Conservation (phyloP, 2,329 filamentous ascomycete genomes). For the Tolypocladium paradoxum region DNA sequence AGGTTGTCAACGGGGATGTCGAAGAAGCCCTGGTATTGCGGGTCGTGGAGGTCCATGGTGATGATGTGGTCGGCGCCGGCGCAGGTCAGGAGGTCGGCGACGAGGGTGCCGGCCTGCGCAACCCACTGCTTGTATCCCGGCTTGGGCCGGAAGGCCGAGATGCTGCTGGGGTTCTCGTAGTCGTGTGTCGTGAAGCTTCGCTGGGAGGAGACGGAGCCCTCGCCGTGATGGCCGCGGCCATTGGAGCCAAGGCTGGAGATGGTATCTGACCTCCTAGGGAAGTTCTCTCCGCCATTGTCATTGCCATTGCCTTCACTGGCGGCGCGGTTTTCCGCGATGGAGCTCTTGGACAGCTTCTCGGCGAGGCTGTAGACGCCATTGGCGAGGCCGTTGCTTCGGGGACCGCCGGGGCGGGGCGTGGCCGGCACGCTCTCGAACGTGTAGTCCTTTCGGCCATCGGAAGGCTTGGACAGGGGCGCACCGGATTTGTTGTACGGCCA, state of each 20-base stretch:
- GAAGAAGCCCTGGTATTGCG: constrained; percentile 97
- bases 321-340: constrained; percentile 38
- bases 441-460: constrained; percentile 46
- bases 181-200: constrained; percentile 54
- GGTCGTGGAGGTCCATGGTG: constrained; percentile 93
- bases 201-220: constrained; percentile 29
- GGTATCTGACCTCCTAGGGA: constrained; percentile 25
- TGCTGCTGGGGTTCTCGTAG: constrained; percentile 45
- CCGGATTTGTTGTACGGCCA: constrained; percentile 94
- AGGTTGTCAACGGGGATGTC: constrained; percentile 98
- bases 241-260: constrained; percentile 22
- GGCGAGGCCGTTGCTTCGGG: constrained; percentile 51
- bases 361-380: constrained; percentile 61
- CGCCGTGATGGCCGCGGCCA: constrained; percentile 24
- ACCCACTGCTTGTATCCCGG: constrained; percentile 98
- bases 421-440: constrained; percentile 89
- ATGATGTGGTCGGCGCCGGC: constrained; percentile 95
- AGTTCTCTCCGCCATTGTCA: constrained; percentile 19
- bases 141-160: constrained; percentile 59
- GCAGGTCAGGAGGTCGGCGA: constrained; percentile 89
- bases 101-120: constrained; percentile 87
- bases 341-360: constrained; percentile 59
- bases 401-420: constrained; percentile 65
- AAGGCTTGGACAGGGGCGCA: constrained; percentile 69
- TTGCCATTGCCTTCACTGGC: constrained; percentile 12